Percentiles rank a stretch among this genome's conserved stretches.
Evolutionary conservation across 306 rosid species (phyloP).

Genomic region (Glycine soja): DNA sequence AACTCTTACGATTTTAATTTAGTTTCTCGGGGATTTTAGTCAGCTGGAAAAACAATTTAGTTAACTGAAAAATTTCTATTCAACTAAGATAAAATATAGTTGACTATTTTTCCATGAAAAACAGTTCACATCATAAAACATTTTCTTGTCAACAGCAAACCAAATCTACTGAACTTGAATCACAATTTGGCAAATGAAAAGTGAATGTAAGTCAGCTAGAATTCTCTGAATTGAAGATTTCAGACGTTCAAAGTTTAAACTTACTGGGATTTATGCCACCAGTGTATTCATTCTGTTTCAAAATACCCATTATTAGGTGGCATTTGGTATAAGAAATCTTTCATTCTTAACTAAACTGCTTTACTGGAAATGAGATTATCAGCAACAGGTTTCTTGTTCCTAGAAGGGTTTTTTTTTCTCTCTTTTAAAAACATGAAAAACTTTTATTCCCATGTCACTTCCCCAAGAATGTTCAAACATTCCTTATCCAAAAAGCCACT

Average conservation of each 20-base stretch:
- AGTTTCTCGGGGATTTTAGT: constrained; percentile 1
- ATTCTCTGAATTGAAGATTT: constrained; percentile 4
- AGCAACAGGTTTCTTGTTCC: neutral
- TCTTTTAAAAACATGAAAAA: neutral
- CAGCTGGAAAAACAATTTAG: constrained; percentile 5
- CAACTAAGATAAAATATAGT: neutral
- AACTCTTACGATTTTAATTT: constrained; percentile 14
- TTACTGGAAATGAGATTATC: neutral
- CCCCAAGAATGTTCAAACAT: neutral
- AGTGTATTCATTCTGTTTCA: neutral
- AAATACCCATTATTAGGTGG: neutral
- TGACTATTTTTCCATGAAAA: neutral
- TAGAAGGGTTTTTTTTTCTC: neutral
- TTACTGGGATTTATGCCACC: neutral
- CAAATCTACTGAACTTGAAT: constrained; percentile 8
- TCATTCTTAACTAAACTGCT: neutral
- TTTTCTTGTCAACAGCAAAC: constrained; percentile 22
- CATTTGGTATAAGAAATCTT: neutral
- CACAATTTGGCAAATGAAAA: neutral
- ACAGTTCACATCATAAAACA: neutral
- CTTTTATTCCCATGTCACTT: neutral
- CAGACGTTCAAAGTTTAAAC: neutral
- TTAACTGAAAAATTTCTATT: neutral
- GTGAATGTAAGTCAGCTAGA: neutral
- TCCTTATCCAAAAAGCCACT: neutral